A percentile compares a stretch with the other conserved stretches of the same genome.
Conservation (phyloP, 805 yeast genomes). For the Candida chilensis region DNA sequence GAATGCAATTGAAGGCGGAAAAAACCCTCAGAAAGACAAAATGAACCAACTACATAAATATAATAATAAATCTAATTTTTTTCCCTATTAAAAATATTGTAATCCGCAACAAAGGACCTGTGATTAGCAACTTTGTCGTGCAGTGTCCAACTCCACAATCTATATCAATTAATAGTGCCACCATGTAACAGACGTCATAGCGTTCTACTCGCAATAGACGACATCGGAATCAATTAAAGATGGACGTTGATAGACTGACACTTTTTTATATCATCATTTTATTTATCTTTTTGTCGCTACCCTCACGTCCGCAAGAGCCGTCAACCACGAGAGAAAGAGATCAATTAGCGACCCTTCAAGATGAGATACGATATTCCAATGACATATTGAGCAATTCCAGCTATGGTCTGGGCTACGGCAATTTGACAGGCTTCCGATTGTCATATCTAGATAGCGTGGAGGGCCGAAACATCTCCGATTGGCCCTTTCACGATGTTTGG, state of each 20-base stretch:
- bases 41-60: constrained; percentile 1
- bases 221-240: no score
- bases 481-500: constrained; percentile 50
- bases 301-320: constrained; percentile 18
- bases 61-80: constrained; percentile 10
- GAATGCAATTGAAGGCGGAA: constrained; percentile 32
- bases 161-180: no score
- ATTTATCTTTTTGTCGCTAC: constrained; percentile 22
- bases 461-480: constrained; percentile 36
- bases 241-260: constrained; percentile 25
- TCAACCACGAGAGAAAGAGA: constrained; percentile 14
- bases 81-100: no score
- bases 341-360: constrained; percentile 14
- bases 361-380: constrained; percentile 9
- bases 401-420: constrained; percentile 50
- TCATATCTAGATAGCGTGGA: constrained; percentile 51
- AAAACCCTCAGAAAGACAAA: constrained; percentile 2
- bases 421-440: constrained; percentile 62
- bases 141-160: no score
- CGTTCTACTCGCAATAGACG: no score
- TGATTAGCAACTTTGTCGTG: no score
- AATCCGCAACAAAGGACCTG: no score
- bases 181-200: no score
- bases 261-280: constrained; percentile 21
- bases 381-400: constrained; percentile 24